A percentile compares a stretch with the other conserved stretches of the same genome.
Conservation (phyloP, 1,139 yeast genomes). For the Diutina mesorugosa region DNA sequence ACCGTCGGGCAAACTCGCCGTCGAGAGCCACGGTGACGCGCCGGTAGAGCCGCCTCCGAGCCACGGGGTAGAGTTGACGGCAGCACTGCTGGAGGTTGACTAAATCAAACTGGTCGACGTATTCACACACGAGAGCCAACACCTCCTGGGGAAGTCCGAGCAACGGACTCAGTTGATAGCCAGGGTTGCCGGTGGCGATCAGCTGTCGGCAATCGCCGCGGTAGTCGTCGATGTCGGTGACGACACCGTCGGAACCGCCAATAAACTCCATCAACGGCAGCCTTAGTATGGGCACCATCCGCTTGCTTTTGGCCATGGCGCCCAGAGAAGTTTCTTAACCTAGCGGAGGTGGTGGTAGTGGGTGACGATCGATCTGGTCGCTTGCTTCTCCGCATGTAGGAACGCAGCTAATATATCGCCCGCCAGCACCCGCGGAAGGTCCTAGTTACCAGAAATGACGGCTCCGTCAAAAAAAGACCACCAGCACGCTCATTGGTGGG, state of each 20-base stretch:
- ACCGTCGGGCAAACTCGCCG: slow-evolving; percentile 17
- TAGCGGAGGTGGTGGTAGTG: no score
- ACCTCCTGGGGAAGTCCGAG: not conserved
- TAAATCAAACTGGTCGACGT: slow-evolving; percentile 23
- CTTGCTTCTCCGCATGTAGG: not conserved
- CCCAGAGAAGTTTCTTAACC: not conserved
- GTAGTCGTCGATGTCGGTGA: not conserved
- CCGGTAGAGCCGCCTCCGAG: slow-evolving; percentile 16
- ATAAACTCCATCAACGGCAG: not conserved
- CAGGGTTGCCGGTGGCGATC: not conserved
- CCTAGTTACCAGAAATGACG: no score
- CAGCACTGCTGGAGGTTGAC: slow-evolving; percentile 15
- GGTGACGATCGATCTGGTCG: not conserved
- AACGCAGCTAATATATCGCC: not conserved
- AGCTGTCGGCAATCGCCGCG: not conserved
- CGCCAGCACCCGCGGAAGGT: not conserved
- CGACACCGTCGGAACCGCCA: not conserved
- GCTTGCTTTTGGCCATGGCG: not conserved
- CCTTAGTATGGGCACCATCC: not conserved
- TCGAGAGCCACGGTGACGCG: slow-evolving; percentile 20
- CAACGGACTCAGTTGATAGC: not conserved
- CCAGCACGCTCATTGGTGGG: no score
- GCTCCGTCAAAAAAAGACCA: no score
- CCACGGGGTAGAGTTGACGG: slow-evolving; percentile 12
- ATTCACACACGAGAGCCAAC: slow-evolving; percentile 5